Percentiles rank a stretch among this genome's conserved stretches.
phyloP scores from a whole-genome alignment of 805 yeast genomes.

The Metschnikowia chrysomelidarum region DNA sequence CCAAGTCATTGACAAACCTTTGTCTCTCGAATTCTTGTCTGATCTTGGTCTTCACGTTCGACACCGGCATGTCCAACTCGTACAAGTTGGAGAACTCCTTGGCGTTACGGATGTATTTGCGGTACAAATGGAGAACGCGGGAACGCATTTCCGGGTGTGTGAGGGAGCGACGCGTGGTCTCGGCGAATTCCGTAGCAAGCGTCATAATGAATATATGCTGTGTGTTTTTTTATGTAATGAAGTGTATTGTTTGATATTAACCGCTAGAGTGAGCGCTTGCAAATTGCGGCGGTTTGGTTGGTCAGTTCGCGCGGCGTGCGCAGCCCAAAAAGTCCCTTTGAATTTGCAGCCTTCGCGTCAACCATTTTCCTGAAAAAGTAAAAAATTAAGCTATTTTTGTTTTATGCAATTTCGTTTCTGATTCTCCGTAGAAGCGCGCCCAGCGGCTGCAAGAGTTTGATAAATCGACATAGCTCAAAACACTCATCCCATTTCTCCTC shows the following conservation, averaged over 20 bases:
- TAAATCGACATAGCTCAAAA: slow-evolving; percentile 52
- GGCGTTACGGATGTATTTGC: slow-evolving; percentile 65
- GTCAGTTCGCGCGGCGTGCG: slow-evolving; percentile 17
- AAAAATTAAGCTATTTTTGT: too few species aligned
- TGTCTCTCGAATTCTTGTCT: slow-evolving; percentile 90
- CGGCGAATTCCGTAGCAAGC: slow-evolving; percentile 79
- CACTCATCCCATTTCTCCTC: slow-evolving; percentile 51
- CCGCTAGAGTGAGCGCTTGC: slow-evolving; percentile 9
- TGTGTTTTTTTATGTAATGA: slow-evolving; percentile 2
- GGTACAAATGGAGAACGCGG: slow-evolving; percentile 68
- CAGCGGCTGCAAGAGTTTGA: slow-evolving; percentile 48
- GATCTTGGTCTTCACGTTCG: slow-evolving; percentile 75
- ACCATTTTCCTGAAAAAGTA: too few species aligned
- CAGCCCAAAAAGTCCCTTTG: slow-evolving; percentile 7
- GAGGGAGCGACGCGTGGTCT: slow-evolving; percentile 67
- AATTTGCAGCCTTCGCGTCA: too few species aligned
- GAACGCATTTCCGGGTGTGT: slow-evolving; percentile 58
- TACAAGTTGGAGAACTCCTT: slow-evolving; percentile 61
- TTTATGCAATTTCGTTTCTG: slow-evolving; percentile 3
- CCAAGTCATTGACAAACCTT: slow-evolving; percentile 66
- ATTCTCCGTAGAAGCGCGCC: slow-evolving; percentile 26
- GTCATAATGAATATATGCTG: slow-evolving; percentile 39
- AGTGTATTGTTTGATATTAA: not conserved
- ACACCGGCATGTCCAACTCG: slow-evolving; percentile 74
- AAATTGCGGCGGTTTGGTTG: slow-evolving; percentile 20